phyloP scores from a whole-genome alignment of 1,284 basidiomycete species.

The Dichomitus squalens region DNA sequence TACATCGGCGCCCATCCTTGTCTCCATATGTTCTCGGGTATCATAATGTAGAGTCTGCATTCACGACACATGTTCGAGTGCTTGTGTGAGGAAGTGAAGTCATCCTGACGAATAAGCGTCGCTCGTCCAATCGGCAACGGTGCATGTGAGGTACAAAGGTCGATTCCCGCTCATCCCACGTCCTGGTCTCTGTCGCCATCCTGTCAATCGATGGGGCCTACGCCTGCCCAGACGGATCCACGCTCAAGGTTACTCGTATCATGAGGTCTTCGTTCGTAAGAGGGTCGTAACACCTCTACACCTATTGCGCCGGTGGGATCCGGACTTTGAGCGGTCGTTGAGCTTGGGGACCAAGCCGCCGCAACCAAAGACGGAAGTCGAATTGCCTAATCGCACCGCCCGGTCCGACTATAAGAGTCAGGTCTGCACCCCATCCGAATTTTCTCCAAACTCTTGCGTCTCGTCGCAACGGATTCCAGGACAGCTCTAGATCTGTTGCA shows the following conservation, averaged over 20 bases:
- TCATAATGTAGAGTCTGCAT: conserved; percentile 27
- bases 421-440: conserved; percentile 18
- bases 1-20: conserved; percentile 25
- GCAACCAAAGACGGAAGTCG: conserved; percentile 13
- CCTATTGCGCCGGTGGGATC: conserved; percentile 13
- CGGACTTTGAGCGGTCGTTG: conserved; percentile 22
- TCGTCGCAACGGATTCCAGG: background rate
- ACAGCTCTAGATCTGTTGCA: conserved; percentile 6
- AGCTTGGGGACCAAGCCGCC: conserved; percentile 1
- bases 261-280: conserved; percentile 9
- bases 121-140: conserved; percentile 1
- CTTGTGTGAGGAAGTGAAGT: background rate
- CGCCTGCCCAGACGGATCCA: conserved; percentile 17
- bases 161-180: background rate
- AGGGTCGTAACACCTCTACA: conserved; percentile 5
- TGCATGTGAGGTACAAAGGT: background rate
- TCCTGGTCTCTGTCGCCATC: background rate
- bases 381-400: conserved; percentile 18
- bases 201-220: conserved; percentile 10
- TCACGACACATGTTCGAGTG: conserved; percentile 7
- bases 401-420: conserved; percentile 22
- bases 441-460: conserved; percentile 1
- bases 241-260: conserved; percentile 3
- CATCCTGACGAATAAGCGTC: background rate
- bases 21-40: conserved; percentile 25